Base-by-base conservation (phyloP, 1,139 yeast species). In the Sugiyamaella pinicola region DNA sequence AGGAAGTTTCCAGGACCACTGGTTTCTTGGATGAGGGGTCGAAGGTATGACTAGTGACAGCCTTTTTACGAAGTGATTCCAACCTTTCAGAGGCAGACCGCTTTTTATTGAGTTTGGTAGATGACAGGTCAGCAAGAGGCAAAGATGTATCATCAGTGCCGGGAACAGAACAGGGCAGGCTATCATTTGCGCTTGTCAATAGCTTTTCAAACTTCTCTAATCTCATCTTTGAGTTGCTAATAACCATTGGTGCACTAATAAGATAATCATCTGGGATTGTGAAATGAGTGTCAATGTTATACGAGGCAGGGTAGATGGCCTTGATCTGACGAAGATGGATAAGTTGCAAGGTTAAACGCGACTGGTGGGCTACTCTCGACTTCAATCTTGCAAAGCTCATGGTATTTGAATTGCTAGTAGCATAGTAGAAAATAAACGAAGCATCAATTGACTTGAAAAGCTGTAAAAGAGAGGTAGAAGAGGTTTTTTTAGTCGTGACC, bases 291-390 rank as follows among this genome's bases (percentile, higher is more conserved):
- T 45, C 40, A 12, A 61, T 37, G 12, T 21, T 41, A 45, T 66
- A 65, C 3, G 66, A 59, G 3, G 54, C 57, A 1, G 69, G 69
- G 60, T 63, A 66, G 31, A 68, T 54, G 5, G 58, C 57, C 10
- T 58, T 55, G 34, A 68, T 64, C 29, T 59, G 63, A 34, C 59
- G 60, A 5, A 69, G 42, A 43, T 62, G 63, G 12, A 49, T 49
- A 19, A 60, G 40, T 3, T 59, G 53, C 10, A 67, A 53, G 1
- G 60, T 45, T n/a, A 57, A 51, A 3, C 64, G 60, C 9, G 64
- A 51, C 29, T 56, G 56, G 10, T 55, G 57, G 13, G 61, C 58
- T 9, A 63, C 64, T 3, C 65, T 48, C 13, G 54, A 26, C 22
- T 50, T 49, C 8, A 65, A 58, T 13, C 47, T 46, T 1, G 46